Conservation (phyloP, 2,329 filamentous ascomycete genomes). For the Curvularia sp. region DNA sequence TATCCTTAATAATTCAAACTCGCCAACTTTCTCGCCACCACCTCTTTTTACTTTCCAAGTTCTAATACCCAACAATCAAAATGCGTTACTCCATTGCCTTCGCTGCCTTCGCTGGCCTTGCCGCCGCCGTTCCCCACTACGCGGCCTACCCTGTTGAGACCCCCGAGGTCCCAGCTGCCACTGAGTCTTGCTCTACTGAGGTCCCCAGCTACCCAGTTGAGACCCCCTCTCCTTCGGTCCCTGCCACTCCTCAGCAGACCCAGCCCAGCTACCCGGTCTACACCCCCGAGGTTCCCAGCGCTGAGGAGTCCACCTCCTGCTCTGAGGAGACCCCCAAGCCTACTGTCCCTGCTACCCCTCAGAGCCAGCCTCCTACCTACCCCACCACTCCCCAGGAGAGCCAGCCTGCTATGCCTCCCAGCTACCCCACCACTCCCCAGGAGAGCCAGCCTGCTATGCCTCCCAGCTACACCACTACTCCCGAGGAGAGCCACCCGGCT, state of each 20-base stretch:
- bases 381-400: conserved; percentile 10
- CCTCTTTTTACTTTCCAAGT: conserved; percentile 35
- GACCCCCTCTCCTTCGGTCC: neutral
- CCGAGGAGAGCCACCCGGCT: too few relatives aligned
- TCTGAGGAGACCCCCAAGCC: neutral
- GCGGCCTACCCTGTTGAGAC: conserved; percentile 32
- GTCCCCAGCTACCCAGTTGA: conserved; percentile 18
- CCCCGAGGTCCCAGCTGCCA: neutral
- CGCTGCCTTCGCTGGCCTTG: conserved; percentile 45
- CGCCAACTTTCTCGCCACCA: conserved; percentile 27
- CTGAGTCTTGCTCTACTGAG: conserved; percentile 15
- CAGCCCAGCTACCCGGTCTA: conserved; percentile 1
- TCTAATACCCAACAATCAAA: conserved; percentile 47
- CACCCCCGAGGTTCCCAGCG: neutral
- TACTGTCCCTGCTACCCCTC: neutral
- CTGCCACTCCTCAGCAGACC: neutral
- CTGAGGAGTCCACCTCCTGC: neutral
- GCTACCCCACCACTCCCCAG: conserved; percentile 2
- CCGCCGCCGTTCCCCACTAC: conserved; percentile 42
- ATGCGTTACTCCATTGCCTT: conserved; percentile 50
- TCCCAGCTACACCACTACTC: too few relatives aligned
- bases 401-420: neutral
- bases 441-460: neutral
- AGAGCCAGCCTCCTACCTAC: conserved; percentile 1
- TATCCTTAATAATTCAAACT: conserved; percentile 48